Base-by-base conservation (phyloP, 768 basidiomycete species). In the Pleurotus citrinopileatus region DNA sequence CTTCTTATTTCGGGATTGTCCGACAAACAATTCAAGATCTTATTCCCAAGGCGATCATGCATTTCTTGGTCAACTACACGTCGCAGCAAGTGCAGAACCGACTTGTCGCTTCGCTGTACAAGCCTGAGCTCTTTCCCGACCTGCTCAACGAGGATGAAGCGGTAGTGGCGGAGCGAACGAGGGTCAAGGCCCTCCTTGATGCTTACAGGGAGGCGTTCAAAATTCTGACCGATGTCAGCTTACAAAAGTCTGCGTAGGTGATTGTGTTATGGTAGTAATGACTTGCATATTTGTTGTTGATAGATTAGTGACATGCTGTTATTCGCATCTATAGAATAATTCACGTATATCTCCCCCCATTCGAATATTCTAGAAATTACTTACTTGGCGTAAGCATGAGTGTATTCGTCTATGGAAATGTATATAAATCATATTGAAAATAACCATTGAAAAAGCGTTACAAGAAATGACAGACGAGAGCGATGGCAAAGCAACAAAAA, bases 1-100 rank as follows among this genome's bases (percentile, higher is more conserved):
- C 87, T 23, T 94, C 93, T 10, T 99, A 99, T 75, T 99, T 99
- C 73, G 77, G 83, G 55, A 98, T 99, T 65, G 90, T 95, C 20
- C 87, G 97, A 38, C 95, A 98, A 70, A 92, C 88, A 65, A 97
- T 99, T 58, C 93, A 98, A 60, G 97, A 99, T 68, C 79, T 98
- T 53, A 83, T 99, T 17, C 97, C 97, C 28, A 99, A 99, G 72
- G 94, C 95, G 19, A 89, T 97, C 74, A 98, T 98, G 96, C 96
- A 98, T 73, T 83, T 94, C 61, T 81, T 98, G 58, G 96, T 99
- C 65, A 98, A 97, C 71, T 81, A 91, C 65, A 95, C 95, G n/a
- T 87, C 93, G 42, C 90, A 98, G 66, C 90, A 94, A 15, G 93
- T 99, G 22, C 97, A 98, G 71, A 97, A 97, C 67, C 84, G 97